phyloP scores from a whole-genome alignment of 345 rosid genomes.

The Geranium brycei region DNA sequence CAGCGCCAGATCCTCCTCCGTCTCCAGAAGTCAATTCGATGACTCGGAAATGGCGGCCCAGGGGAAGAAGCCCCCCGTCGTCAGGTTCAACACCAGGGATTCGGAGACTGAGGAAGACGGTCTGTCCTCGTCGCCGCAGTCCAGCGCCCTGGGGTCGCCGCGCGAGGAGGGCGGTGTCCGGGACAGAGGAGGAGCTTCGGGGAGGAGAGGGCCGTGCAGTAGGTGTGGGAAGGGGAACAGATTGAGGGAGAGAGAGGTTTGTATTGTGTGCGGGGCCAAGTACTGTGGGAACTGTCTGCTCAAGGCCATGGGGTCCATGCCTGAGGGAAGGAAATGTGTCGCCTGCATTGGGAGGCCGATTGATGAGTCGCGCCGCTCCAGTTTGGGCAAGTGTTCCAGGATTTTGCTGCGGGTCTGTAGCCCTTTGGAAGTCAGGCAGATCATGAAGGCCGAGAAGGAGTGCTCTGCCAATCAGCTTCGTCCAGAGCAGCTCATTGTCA shows the following conservation, averaged over 20 bases:
- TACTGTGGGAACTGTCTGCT: conserved; percentile 52
- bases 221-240: conserved; percentile 37
- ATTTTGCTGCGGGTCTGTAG: conserved; percentile 30
- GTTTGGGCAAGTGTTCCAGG: conserved; percentile 40
- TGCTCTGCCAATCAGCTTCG: conserved; percentile 49
- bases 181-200: conserved; percentile 2
- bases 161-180: conserved; percentile 4
- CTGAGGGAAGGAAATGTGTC: conserved; percentile 64
- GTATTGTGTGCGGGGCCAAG: conserved; percentile 46
- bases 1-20: conserved; percentile 8
- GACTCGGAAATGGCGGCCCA: too few species aligned
- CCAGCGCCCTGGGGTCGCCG: conserved; percentile 10
- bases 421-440: conserved; percentile 40
- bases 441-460: conserved; percentile 55
- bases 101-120: conserved; percentile 7
- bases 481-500: conserved; percentile 48
- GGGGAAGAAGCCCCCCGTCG: conserved; percentile 1
- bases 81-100: conserved; percentile 23
- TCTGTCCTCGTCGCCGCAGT: conserved; percentile 10
- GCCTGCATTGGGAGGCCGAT: conserved; percentile 42
- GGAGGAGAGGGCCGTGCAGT: conserved; percentile 28
- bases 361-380: conserved; percentile 32
- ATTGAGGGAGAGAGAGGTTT: conserved; percentile 34
- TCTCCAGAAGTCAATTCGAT: background rate
- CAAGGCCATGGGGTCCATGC: conserved; percentile 70